Evolutionary conservation across 352 stramenopile genomes (phyloP).

Genomic region (Blastocystis sp.): DNA sequence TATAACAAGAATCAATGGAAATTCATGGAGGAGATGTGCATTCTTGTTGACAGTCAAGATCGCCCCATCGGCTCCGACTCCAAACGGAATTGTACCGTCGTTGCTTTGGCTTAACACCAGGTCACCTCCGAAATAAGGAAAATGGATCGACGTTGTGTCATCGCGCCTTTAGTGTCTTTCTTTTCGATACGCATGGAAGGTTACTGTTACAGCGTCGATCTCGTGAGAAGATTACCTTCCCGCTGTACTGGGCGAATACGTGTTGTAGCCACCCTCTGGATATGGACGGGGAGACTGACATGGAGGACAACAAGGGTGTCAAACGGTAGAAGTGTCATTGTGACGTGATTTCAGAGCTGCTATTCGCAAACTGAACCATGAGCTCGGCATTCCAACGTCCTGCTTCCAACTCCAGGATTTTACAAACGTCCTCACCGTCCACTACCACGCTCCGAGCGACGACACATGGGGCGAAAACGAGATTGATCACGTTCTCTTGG

Average conservation of each 20-base stretch:
- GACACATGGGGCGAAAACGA: conserved; percentile 90
- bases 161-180: conserved; percentile 75
- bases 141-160: conserved; percentile 67
- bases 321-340: conserved; percentile 63
- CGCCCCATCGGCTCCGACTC: conserved; percentile 69
- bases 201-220: conserved; percentile 77
- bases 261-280: conserved; percentile 94
- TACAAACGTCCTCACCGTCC: conserved; percentile 87
- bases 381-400: conserved; percentile 82
- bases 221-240: conserved; percentile 94
- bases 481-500: conserved; percentile 93
- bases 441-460: conserved; percentile 81
- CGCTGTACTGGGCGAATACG: conserved; percentile 95
- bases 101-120: not conserved
- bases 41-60: conserved; percentile 74
- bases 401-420: conserved; percentile 75
- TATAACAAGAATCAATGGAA: conserved; percentile 70
- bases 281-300: conserved; percentile 73
- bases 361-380: conserved; percentile 91
- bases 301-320: conserved; percentile 69
- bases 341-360: conserved; percentile 70
- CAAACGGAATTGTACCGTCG: conserved; percentile 70
- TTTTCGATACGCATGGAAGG: conserved; percentile 69
- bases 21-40: conserved; percentile 79
- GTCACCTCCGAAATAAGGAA: conserved; percentile 58